Conservation (phyloP, 1,284 basidiomycete species). For the Earliella scabrosa region DNA sequence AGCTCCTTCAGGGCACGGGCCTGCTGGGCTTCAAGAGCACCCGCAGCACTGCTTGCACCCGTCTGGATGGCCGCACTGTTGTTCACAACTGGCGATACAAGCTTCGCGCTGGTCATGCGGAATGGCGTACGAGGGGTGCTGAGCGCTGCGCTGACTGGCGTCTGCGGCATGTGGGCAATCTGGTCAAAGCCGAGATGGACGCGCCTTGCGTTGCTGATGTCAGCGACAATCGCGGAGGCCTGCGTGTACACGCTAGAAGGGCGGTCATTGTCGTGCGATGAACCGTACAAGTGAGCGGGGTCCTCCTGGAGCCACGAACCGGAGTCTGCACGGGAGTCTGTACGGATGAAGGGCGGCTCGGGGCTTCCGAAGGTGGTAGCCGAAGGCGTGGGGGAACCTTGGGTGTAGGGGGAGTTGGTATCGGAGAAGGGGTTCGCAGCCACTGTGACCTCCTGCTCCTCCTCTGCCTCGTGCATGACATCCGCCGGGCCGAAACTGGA, state of each 20-base stretch:
- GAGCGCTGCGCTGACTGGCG: conserved; percentile 35
- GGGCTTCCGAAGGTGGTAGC: conserved; percentile 47
- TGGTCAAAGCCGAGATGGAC: conserved; percentile 59
- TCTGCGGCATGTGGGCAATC: conserved; percentile 28
- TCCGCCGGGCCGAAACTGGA: conserved; percentile 77
- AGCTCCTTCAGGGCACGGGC: conserved; percentile 58
- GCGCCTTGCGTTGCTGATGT: conserved; percentile 66
- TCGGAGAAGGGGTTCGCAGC: conserved; percentile 69
- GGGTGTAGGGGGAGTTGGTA: conserved; percentile 47
- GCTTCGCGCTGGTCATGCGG: conserved; percentile 63
- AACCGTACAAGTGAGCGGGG: conserved; percentile 14
- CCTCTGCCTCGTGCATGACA: conserved; percentile 55
- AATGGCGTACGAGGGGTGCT: conserved; percentile 49
- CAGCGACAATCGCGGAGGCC: conserved; percentile 60
- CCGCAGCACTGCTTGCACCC: conserved; percentile 23
- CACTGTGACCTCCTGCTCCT: conserved; percentile 41
- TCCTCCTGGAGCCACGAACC: conserved; percentile 32
- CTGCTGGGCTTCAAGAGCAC: conserved; percentile 64
- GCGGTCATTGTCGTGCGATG: conserved; percentile 35
- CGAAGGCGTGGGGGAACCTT: conserved; percentile 40
- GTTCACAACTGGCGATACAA: conserved; percentile 49
- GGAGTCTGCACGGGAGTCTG: conserved; percentile 13
- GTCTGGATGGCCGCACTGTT: conserved; percentile 32
- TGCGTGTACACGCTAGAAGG: conserved; percentile 67
- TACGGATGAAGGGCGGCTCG: conserved; percentile 30